Conservation (phyloP, 768 basidiomycete genomes). For the Aureoboletus auriporus region DNA sequence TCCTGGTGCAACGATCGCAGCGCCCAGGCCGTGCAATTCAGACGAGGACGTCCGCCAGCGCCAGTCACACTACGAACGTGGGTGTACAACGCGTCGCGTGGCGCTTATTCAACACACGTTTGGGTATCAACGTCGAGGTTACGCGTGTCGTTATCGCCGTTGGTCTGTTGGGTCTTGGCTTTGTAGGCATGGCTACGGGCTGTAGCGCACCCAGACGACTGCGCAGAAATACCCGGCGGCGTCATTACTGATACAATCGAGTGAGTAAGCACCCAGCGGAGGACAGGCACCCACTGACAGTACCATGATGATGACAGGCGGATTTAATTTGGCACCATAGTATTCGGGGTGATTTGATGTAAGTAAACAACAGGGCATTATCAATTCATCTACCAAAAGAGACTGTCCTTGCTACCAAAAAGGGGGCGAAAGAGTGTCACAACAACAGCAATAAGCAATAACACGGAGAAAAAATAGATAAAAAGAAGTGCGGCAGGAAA, state of each 20-base stretch:
- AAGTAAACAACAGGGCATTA: not conserved
- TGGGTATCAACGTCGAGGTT: constrained; percentile 84
- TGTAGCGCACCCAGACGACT: constrained; percentile 69
- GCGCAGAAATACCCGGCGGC: constrained; percentile 55
- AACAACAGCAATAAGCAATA: constrained; percentile 15
- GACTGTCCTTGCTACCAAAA: constrained; percentile 3
- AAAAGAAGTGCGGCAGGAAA: not conserved
- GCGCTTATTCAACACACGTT: constrained; percentile 77
- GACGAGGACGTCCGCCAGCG: constrained; percentile 51
- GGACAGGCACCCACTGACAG: constrained; percentile 46
- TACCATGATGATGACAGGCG: constrained; percentile 47
- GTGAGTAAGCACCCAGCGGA: constrained; percentile 39
- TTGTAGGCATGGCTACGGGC: constrained; percentile 76
- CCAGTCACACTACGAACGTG: constrained; percentile 54
- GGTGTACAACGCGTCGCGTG: constrained; percentile 55
- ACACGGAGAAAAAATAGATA: constrained; percentile 5
- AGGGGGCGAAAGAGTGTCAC: not conserved
- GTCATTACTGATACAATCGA: constrained; percentile 68
- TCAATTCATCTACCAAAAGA: not conserved
- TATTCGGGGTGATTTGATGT: constrained; percentile 37
- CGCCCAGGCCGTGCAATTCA: constrained; percentile 9
- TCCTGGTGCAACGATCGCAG: no score
- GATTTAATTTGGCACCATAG: constrained; percentile 51
- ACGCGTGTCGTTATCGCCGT: not conserved
- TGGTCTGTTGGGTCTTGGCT: not conserved